Conservation (phyloP, 1,284 basidiomycete genomes). For the Leccinum solheimii region DNA sequence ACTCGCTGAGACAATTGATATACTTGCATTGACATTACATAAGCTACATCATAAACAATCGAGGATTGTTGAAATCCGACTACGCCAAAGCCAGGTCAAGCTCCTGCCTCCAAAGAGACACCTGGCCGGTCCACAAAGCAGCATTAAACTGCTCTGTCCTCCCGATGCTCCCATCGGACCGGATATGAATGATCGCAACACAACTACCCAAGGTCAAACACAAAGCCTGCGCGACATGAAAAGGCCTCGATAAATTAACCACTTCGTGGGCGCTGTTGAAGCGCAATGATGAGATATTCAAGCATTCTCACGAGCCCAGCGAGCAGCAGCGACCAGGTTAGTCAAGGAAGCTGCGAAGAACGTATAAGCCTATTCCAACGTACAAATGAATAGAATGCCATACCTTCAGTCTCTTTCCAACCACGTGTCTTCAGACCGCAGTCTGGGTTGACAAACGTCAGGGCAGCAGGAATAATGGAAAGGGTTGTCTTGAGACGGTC, state of each 20-base stretch:
- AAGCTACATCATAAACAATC: conserved; percentile 32
- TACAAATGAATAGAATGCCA: conserved; percentile 4
- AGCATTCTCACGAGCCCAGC: conserved; percentile 83
- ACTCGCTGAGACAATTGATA: not conserved
- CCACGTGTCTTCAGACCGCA: conserved; percentile 93
- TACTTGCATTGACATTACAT: conserved; percentile 12
- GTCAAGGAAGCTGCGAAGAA: conserved; percentile 58
- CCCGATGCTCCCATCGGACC: conserved; percentile 21
- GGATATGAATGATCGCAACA: conserved; percentile 39
- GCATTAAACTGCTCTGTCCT: conserved; percentile 17
- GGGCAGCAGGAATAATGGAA: conserved; percentile 72
- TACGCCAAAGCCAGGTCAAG: conserved; percentile 41
- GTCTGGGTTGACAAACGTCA: conserved; percentile 94
- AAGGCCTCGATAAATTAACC: conserved; percentile 46
- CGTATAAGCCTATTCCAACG: conserved; percentile 10
- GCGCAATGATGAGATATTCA: conserved; percentile 64
- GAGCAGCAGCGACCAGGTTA: conserved; percentile 89
- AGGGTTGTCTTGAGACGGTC: conserved; percentile 89
- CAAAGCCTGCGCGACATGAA: conserved; percentile 13
- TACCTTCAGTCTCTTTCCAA: conserved; percentile 91
- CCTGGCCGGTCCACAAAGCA: conserved; percentile 37
- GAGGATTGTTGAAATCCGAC: conserved; percentile 66
- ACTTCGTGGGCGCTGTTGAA: conserved; percentile 82
- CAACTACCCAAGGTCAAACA: conserved; percentile 49
- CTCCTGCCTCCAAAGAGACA: conserved; percentile 43